These are phyloP conservation scores for Misopates orontium DNA, from an alignment of 257 asterid genomes.

Conservation along the genomic window DNA sequence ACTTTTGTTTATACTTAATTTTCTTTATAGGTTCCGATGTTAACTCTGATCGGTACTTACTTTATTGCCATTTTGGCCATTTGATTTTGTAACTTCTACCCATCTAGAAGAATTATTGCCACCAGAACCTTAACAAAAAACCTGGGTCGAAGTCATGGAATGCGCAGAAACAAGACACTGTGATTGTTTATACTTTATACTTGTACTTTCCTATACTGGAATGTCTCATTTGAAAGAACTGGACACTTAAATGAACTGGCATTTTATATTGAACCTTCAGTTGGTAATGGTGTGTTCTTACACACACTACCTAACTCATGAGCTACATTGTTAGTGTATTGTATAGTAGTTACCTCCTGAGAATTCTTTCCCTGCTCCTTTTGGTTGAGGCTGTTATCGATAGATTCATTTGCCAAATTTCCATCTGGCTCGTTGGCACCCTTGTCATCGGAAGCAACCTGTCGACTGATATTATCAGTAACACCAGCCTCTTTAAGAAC, in stretches of 20 bases:
- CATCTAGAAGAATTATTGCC: neutral
- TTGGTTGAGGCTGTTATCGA: neutral
- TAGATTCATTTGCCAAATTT: too few relatives aligned
- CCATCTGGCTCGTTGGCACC: slow-evolving; percentile 26
- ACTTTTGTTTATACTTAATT: neutral
- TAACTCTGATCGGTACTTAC: neutral
- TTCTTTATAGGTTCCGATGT: neutral
- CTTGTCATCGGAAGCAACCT: slow-evolving; percentile 27
- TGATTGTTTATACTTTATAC: neutral
- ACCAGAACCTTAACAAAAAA: neutral
- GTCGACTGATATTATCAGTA: slow-evolving; percentile 16
- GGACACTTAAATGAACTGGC: slow-evolving; percentile 25
- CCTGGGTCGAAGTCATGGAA: neutral
- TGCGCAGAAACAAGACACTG: neutral
- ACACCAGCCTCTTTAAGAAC: slow-evolving; percentile 25
- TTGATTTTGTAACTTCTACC: neutral
- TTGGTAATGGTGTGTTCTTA: slow-evolving; percentile 22
- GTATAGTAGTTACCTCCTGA: slow-evolving; percentile 26
- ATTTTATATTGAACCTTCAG: slow-evolving; percentile 34
- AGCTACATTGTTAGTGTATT: slow-evolving; percentile 30
- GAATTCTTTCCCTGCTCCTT: slow-evolving; percentile 24
- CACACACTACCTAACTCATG: slow-evolving; percentile 24
- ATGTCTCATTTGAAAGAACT: slow-evolving; percentile 1
- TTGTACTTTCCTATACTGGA: neutral
- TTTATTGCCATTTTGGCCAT: neutral